Percentiles rank a stretch among this genome's conserved stretches.
Conservation (phyloP, 805 yeast genomes). For the Wickerhamomyces strasburgensis region DNA sequence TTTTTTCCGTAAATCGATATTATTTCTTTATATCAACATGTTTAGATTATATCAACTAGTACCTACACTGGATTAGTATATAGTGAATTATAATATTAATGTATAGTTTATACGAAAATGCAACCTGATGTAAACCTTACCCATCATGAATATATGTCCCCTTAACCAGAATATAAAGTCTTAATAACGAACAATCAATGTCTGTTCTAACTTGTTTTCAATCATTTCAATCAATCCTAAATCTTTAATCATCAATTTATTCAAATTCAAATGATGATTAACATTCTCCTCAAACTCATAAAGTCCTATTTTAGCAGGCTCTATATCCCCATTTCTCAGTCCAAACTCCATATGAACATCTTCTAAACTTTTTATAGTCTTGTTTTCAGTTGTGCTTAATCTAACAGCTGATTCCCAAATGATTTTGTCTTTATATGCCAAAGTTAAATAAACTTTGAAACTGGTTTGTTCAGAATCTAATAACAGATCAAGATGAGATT, state of each 20-base stretch:
- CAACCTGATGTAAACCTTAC: too few relatives aligned
- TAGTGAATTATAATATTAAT: too few relatives aligned
- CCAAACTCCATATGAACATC: background rate
- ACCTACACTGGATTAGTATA: too few relatives aligned
- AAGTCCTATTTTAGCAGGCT: background rate
- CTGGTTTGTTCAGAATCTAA: slow-evolving; percentile 14
- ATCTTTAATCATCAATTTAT: background rate
- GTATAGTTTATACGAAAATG: too few relatives aligned
- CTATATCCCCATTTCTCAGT: background rate
- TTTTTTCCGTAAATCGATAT: too few relatives aligned
- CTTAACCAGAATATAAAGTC: too few relatives aligned
- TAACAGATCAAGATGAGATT: slow-evolving; percentile 13
- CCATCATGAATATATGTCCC: too few relatives aligned
- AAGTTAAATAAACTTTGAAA: slow-evolving; percentile 7
- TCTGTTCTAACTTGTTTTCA: background rate
- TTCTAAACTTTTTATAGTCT: background rate
- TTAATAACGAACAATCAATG: slow-evolving; percentile 1
- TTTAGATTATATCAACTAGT: too few relatives aligned
- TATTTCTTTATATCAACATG: too few relatives aligned
- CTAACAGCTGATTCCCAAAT: slow-evolving; percentile 6
- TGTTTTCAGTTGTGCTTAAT: background rate
- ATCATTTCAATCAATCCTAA: background rate
- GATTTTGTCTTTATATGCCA: slow-evolving; percentile 5
- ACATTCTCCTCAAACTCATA: slow-evolving; percentile 1
- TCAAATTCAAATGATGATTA: background rate